These are phyloP conservation scores for Tuctoria greenei DNA, from an alignment of 176 grass and related monocot species.

Conservation along the genomic window DNA sequence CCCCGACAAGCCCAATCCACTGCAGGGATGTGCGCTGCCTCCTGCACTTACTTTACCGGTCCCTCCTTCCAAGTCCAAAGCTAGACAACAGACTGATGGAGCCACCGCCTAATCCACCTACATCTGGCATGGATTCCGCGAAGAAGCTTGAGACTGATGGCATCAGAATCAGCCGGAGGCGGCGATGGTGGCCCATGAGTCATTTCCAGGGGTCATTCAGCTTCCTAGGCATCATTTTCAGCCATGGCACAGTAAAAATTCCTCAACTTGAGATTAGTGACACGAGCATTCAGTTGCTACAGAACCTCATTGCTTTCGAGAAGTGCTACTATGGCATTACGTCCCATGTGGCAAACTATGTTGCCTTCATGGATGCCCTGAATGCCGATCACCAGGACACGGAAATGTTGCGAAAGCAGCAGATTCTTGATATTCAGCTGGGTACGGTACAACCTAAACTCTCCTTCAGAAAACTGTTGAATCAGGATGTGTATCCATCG, in stretches of 20 bases:
- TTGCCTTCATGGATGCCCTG: not conserved
- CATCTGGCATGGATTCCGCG: slow-evolving; percentile 1
- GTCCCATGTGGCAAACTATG: not conserved
- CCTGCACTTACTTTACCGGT: slow-evolving; percentile 14
- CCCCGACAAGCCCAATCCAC: not conserved
- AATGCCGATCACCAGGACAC: not conserved
- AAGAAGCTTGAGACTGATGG: not conserved
- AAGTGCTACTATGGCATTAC: slow-evolving; percentile 8
- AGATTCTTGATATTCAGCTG: not conserved
- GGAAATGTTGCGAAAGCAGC: not conserved
- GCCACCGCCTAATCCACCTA: slow-evolving; percentile 11
- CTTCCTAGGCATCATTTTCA: slow-evolving; percentile 14
- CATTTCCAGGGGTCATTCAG: slow-evolving; percentile 11
- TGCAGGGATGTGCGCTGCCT: not conserved
- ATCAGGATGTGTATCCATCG: slow-evolving; percentile 11
- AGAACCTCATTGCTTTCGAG: slow-evolving; percentile 17
- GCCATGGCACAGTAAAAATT: not conserved
- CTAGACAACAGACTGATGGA: not conserved
- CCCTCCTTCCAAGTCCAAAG: slow-evolving; percentile 17
- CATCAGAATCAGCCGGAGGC: not conserved
- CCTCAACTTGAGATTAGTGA: slow-evolving; percentile 16
- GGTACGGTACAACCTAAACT: not conserved
- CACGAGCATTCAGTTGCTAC: slow-evolving; percentile 21
- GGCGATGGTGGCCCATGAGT: slow-evolving; percentile 1
- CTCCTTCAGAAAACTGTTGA: slow-evolving; percentile 1